Base-by-base conservation (phyloP, 2,329 filamentous ascomycete species). In the Blastomyces percursus region DNA sequence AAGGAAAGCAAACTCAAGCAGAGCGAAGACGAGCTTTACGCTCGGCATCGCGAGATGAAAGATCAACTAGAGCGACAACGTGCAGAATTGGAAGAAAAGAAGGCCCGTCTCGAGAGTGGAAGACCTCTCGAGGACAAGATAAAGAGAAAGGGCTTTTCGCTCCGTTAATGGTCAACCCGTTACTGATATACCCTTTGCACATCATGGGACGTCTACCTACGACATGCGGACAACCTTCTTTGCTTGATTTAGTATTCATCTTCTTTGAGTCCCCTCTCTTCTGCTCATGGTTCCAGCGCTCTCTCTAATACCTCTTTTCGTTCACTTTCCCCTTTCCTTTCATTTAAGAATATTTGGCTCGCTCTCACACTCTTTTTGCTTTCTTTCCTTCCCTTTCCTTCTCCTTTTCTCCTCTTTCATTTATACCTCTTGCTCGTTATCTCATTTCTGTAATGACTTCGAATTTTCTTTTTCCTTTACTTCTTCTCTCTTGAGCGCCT, bases 1-100 rank as follows among this genome's bases (percentile, higher is more conserved):
- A 99, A 99, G 84, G 94, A 99, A 81, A 96, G 91, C 85, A 99
- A 99, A 81, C 83, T 99, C 76, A 96, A 96, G 82, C 94, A 97
- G 81, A 96, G 91, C 83, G 94, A 99, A 79, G 94, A 99, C 78
- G 94, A 99, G 83, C 82, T 99, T 64, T 97, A 97, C 74, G 92
- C 94, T 69, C 89, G 94, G 71, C 94, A 99, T 82, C 88, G 93
- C 75, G 94, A 99, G 82, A 99, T 99, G 94, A 99, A 97, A 84
- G 94, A 99, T 75, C 93, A 97, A 78, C 86, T 99, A 72, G 94
- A 99, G 74, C 87, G 92, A 75, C 93, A 97, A 82, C 88, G 92
- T 76, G 79, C 85, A 76, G 94, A 99, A 78, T 85, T 99, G 74
- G 94, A 99, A 77, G 94, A 99, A 81, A 99, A 97, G 90, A 99